These are phyloP conservation scores for Lactifluus volemus DNA, from an alignment of 768 basidiomycete species.

Conservation along the genomic window DNA sequence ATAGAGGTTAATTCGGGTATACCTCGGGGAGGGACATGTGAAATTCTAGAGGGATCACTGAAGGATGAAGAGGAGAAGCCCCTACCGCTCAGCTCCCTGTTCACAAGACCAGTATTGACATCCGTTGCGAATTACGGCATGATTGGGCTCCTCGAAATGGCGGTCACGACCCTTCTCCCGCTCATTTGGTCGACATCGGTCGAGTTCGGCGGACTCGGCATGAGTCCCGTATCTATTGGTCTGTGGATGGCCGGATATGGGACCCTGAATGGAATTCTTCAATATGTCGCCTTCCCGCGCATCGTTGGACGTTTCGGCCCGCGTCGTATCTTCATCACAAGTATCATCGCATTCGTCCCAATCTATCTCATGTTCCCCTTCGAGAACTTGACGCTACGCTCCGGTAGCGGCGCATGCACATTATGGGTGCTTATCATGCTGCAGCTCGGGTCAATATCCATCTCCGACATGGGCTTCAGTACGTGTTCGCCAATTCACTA, in stretches of 20 bases:
- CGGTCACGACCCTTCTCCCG: slow-evolving; percentile 22
- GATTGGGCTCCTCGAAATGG: slow-evolving; percentile 9
- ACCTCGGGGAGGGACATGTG: neutral
- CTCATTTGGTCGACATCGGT: slow-evolving; percentile 39
- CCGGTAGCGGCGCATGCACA: neutral
- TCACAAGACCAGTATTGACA: slow-evolving; percentile 5
- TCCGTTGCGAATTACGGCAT: slow-evolving; percentile 3
- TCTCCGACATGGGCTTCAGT: slow-evolving; percentile 15
- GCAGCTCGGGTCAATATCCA: slow-evolving; percentile 2
- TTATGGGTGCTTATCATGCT: neutral
- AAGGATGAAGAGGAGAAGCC: neutral
- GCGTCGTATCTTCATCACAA: slow-evolving; percentile 26
- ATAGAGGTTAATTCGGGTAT: neutral
- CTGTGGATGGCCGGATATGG: slow-evolving; percentile 30
- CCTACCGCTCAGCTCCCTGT: neutral
- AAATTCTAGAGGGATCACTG: neutral
- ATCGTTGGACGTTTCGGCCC: slow-evolving; percentile 31
- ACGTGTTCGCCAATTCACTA: neutral
- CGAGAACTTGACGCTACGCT: slow-evolving; percentile 2
- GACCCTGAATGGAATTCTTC: slow-evolving; percentile 30
- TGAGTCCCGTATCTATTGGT: slow-evolving; percentile 33
- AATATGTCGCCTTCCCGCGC: slow-evolving; percentile 31
- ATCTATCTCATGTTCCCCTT: slow-evolving; percentile 26
- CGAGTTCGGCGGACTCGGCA: slow-evolving; percentile 32
- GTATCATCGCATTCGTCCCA: slow-evolving; percentile 23